Evolutionary conservation across 768 basidiomycete genomes (phyloP).

Genomic region (Cystofilobasidium capitatum): DNA sequence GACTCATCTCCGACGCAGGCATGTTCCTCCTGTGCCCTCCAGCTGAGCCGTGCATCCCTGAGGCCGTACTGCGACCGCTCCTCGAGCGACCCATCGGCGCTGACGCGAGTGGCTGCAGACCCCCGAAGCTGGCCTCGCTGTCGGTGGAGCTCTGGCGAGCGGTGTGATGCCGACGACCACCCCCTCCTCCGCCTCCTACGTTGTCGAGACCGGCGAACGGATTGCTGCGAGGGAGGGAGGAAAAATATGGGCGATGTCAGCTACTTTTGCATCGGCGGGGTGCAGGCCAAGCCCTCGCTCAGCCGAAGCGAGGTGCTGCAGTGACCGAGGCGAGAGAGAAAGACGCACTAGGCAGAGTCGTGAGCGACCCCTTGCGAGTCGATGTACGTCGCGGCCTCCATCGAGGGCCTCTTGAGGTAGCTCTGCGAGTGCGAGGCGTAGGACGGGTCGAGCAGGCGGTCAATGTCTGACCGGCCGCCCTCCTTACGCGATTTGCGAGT

Average conservation of each 20-base stretch:
- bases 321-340: too few relatives aligned
- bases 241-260: background rate
- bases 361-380: conserved; percentile 7
- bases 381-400: conserved; percentile 14
- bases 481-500: background rate
- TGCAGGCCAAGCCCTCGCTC: background rate
- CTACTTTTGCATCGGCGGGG: background rate
- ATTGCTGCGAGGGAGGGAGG: background rate
- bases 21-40: conserved; percentile 5
- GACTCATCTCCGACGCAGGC: conserved; percentile 15
- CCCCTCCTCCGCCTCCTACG: background rate
- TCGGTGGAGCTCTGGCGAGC: conserved; percentile 1
- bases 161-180: background rate
- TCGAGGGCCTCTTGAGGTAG: conserved; percentile 10
- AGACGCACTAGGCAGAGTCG: background rate
- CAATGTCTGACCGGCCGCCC: conserved; percentile 10
- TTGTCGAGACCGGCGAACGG: conserved; percentile 1
- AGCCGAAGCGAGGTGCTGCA: background rate
- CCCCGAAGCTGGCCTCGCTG: conserved; percentile 14
- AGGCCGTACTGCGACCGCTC: conserved; percentile 13
- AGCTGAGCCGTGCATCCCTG: background rate
- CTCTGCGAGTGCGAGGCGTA: conserved; percentile 15
- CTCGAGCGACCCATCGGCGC: conserved; percentile 1
- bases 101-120: conserved; percentile 1
- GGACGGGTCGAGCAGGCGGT: conserved; percentile 18